Evolutionary conservation across 768 basidiomycete genomes (phyloP).

Genomic region (Chalciporus pseudorubinellus): DNA sequence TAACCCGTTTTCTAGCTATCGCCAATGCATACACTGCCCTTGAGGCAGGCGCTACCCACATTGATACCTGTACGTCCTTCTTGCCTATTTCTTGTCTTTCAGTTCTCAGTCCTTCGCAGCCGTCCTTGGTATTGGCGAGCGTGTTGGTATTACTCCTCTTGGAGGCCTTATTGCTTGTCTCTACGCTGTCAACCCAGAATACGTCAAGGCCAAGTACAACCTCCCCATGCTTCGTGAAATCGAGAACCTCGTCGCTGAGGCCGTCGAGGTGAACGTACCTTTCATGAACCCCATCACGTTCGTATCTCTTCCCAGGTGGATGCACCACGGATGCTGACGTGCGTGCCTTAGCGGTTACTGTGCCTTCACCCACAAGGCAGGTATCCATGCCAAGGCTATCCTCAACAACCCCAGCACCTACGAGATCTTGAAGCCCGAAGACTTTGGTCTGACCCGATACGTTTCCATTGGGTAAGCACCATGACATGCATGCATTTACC

Average conservation of each 20-base stretch:
- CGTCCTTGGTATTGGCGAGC: constrained; percentile 96
- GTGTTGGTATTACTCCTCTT: constrained; percentile 97
- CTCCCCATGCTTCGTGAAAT: constrained; percentile 96
- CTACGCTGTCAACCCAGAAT: constrained; percentile 96
- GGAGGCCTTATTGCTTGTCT: constrained; percentile 96
- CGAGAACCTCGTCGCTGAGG: constrained; percentile 98
- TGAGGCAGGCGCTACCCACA: constrained; percentile 98
- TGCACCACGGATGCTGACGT: not conserved
- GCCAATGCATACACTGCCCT: constrained; percentile 98
- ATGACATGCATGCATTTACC: not conserved
- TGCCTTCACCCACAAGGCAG: constrained; percentile 99
- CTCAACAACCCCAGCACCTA: constrained; percentile 99
- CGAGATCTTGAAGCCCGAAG: constrained; percentile 98
- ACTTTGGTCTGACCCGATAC: constrained; percentile 96
- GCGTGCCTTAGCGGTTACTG: constrained; percentile 81
- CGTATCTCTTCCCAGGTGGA: constrained; percentile 7
- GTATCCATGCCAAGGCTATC: constrained; percentile 99
- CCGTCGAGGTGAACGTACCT: constrained; percentile 95
- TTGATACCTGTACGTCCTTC: constrained; percentile 82
- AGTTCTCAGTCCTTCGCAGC: constrained; percentile 42
- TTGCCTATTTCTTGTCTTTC: not conserved
- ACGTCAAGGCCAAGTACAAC: constrained; percentile 99
- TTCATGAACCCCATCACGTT: constrained; percentile 97
- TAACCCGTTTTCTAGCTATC: constrained; percentile 56
- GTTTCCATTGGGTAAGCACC: constrained; percentile 84